Evolutionary conservation across 371 early-diverging fungal genomes (phyloP), one percentile per base, ranked within the genome.

Genomic region (Rhizopus delemar): DNA sequence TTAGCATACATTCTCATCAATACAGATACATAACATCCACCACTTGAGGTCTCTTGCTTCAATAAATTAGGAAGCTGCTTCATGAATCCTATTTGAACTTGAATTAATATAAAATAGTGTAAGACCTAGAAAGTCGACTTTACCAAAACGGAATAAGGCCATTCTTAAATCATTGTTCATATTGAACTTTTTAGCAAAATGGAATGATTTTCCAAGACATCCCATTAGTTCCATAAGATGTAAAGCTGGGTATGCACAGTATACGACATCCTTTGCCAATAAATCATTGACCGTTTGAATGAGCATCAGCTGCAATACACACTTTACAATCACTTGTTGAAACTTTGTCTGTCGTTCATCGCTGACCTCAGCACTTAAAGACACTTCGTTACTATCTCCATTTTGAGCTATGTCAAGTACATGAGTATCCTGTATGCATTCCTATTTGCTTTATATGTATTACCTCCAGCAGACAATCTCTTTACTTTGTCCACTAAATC

Each of bases 31-130:
- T 80, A 83, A 28, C 79, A 77, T 9, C 80, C 75, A 46, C 78
- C 81, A 60, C 81, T 77, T 3, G 74, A 77, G 13, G 81, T 77
- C 55, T 92, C 92, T 80, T 93, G 87, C 62, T 90, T 91, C 34
- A 94, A 76, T 43, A 96, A 63, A 59, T 94, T 93, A 15, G 97
- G 97, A 63, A 93, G 66, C 43, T 93, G 91, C 35, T 89, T 86
- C 85, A 94, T 93, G 46, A 93, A 89, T 7, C 95, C 94, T 78
- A 45, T 28, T 22, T n/a, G 7, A 56, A 43, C 2, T 6, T 36
- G 8, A 36, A 11, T 36, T 36, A 36, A 36, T 36, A 36, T 15
- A 45, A 36, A 12, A 48, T 43, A 59, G 38, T 39, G 56, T 43
- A 16, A 15, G 11, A 34, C 31, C 32, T 32, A 8, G 34, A 5